Base-by-base conservation (phyloP, 2,329 filamentous ascomycete genomes). In the Fusarium graminum region DNA sequence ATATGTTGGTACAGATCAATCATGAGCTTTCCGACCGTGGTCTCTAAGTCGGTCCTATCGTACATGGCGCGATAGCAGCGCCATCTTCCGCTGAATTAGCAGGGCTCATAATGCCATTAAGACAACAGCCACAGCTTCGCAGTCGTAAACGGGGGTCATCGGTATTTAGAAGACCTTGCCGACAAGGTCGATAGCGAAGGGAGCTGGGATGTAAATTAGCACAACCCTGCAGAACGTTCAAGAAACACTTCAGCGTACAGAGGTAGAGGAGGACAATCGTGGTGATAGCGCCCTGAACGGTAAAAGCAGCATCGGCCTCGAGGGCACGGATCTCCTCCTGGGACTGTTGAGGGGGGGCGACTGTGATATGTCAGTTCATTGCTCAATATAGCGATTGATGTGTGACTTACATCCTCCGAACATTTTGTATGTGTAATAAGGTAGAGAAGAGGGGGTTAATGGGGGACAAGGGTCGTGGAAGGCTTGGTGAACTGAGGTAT, bases 231-330 rank as follows among this genome's bases (percentile, higher is more conserved):
- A 11, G 3, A 26, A 11, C 9, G 6, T 10, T 25, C 7, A 8
- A 36, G 8, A 6, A 6, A 4, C 3, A 3, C 2, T 8, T 13
- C 4, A 10, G 76, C 90, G 57, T 87, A 95, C 92, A 92, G 62
- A 95, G 80, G 76, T 94, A 94, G 46, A 95, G 84, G 47, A 91
- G 78, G 38, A 89, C 82, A 65, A 88, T 89, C 16, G 88, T 87
- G 38, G 86, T 84, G 54, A 90, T 75, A 64, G 90, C 90, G 72
- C 83, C 85, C 80, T 91, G 88, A 69, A 94, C 82, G 49, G 89
- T 90, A 70, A 84, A 83, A 73, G 81, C 82, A 49, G 92, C 91
- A 76, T 90, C 86, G 61, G 83, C 82, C 83, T 94, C 91, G 77
- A 89, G 85, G 74, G 83, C 82, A 75, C 84, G 85, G 76, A 94